Percentiles rank a stretch among this genome's conserved stretches.
phyloP scores from a whole-genome alignment of 2,329 filamentous ascomycete genomes.

The Corinectria fuckeliana region DNA sequence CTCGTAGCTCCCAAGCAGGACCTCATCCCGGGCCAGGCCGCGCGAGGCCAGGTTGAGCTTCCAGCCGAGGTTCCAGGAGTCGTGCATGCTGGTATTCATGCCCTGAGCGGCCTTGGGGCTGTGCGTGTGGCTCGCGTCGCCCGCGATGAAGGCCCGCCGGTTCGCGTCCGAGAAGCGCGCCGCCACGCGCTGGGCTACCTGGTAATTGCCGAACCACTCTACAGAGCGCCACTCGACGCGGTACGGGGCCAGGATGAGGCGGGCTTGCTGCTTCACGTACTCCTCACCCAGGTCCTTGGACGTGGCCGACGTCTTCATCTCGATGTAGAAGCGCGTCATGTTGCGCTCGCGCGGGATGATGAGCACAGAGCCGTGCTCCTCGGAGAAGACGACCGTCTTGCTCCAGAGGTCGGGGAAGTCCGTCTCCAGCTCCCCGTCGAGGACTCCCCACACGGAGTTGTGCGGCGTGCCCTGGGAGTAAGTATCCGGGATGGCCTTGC shows the following conservation, averaged over 20 bases:
- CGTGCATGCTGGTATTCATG: conserved; percentile 66
- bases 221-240: conserved; percentile 61
- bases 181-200: conserved; percentile 73
- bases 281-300: conserved; percentile 58
- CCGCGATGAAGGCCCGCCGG: conserved; percentile 67
- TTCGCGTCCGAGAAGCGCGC: conserved; percentile 69
- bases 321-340: conserved; percentile 69
- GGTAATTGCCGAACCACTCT: conserved; percentile 75
- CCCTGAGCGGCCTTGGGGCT: conserved; percentile 74
- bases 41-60: conserved; percentile 59
- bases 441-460: conserved; percentile 69
- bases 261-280: conserved; percentile 72
- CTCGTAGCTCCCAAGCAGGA: conserved; percentile 65
- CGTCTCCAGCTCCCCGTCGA: conserved; percentile 73
- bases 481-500: conserved; percentile 63
- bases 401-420: conserved; percentile 78
- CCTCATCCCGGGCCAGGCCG: conserved; percentile 57
- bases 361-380: conserved; percentile 69
- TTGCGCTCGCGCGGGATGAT: conserved; percentile 75
- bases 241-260: conserved; percentile 64
- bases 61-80: conserved; percentile 65
- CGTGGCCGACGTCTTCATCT: conserved; percentile 54
- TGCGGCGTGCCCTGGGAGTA: conserved; percentile 61
- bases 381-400: conserved; percentile 71
- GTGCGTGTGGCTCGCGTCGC: conserved; percentile 74